These are phyloP conservation scores for Jamesozyma lodderae DNA, from an alignment of 805 yeast genomes.

Conservation along the genomic window DNA sequence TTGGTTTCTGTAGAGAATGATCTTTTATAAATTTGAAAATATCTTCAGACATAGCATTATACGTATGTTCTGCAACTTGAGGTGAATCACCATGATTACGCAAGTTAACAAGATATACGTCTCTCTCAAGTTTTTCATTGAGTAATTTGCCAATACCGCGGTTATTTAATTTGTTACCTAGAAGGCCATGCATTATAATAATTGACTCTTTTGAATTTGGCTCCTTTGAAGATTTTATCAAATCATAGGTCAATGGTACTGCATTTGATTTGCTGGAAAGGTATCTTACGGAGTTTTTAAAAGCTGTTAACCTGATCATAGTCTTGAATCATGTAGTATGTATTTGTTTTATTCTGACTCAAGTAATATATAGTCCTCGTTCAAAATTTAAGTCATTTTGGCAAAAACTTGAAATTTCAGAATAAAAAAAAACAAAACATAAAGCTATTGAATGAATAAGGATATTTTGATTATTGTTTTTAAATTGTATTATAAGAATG, in stretches of 20 bases:
- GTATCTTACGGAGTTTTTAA: no score
- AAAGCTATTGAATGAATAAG: no score
- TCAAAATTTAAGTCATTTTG: no score
- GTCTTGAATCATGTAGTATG: no score
- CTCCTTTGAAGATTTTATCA: background rate
- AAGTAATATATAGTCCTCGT: no score
- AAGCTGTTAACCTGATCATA: no score
- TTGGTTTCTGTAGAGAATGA: slow-evolving; percentile 36
- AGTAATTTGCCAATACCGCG: slow-evolving; percentile 64
- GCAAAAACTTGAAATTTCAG: no score
- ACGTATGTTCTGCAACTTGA: slow-evolving; percentile 59
- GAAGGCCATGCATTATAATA: slow-evolving; percentile 77
- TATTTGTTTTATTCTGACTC: no score
- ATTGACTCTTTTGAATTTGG: slow-evolving; percentile 43
- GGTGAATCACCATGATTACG: slow-evolving; percentile 94
- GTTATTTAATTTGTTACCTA: slow-evolving; percentile 78
- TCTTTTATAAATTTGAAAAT: slow-evolving; percentile 61
- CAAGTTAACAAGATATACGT: slow-evolving; percentile 64
- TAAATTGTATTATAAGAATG: no score
- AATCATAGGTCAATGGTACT: slow-evolving; percentile 1
- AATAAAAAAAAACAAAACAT: no score
- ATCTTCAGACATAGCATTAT: slow-evolving; percentile 75
- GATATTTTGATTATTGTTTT: no score
- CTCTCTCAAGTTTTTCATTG: slow-evolving; percentile 39
- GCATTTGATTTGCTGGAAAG: no score